phyloP scores from a whole-genome alignment of 1,284 basidiomycete genomes.

The Tilletia indica region DNA sequence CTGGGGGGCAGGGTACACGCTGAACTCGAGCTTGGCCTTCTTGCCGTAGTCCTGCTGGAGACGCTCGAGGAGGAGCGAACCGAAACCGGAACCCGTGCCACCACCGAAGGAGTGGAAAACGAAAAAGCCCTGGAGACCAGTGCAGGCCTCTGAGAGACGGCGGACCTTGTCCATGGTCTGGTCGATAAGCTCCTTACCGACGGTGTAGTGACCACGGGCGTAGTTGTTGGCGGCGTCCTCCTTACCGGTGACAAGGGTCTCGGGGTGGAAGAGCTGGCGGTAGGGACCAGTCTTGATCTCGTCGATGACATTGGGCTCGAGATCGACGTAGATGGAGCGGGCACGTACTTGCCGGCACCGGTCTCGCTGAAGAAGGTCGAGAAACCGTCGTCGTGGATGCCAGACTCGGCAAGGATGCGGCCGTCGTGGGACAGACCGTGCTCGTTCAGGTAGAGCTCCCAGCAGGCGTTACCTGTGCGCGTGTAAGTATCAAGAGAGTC shows the following conservation, averaged over 20 bases:
- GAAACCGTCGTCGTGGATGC: conserved; percentile 84
- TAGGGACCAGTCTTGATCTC: conserved; percentile 94
- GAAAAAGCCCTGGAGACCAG: conserved; percentile 98
- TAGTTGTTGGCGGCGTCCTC: conserved; percentile 99
- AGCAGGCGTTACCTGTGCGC: conserved; percentile 55
- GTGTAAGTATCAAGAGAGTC: neutral
- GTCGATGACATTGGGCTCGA: conserved; percentile 93
- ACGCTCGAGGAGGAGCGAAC: conserved; percentile 91
- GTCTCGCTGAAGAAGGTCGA: conserved; percentile 72
- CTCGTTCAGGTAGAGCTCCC: conserved; percentile 76
- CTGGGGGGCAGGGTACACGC: conserved; percentile 75
- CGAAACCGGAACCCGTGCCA: conserved; percentile 98
- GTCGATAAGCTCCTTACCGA: conserved; percentile 81
- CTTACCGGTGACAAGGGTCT: conserved; percentile 97
- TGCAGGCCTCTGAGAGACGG: conserved; percentile 94
- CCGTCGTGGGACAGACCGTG: conserved; percentile 71
- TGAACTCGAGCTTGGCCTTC: conserved; percentile 98
- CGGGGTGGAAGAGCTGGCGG: conserved; percentile 94
- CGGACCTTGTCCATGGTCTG: conserved; percentile 93
- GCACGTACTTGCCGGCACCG: conserved; percentile 72
- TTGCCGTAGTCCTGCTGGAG: conserved; percentile 98
- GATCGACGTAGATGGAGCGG: conserved; percentile 90
- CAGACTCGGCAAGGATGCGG: conserved; percentile 63
- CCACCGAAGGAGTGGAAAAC: conserved; percentile 99
- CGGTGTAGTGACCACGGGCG: conserved; percentile 77